Conservation (phyloP, 768 basidiomycete species). For the Suillus subalutaceus region DNA sequence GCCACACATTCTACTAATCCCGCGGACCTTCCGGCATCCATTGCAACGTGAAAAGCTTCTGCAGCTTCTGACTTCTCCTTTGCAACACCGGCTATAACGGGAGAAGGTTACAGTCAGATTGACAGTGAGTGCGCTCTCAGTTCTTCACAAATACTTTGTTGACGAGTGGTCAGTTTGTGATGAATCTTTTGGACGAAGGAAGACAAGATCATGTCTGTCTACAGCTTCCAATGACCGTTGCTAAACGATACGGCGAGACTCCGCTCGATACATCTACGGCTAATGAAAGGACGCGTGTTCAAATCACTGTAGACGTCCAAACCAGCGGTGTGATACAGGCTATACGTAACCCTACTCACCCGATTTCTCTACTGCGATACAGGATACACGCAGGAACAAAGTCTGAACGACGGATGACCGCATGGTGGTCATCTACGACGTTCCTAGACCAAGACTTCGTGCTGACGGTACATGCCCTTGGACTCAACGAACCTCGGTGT, state of each 20-base stretch:
- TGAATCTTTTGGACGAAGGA: constrained; percentile 57
- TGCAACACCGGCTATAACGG: constrained; percentile 45
- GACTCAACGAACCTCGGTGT: constrained; percentile 55
- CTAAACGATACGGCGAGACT: constrained; percentile 52
- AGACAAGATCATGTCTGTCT: constrained; percentile 51
- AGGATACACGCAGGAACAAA: constrained; percentile 34
- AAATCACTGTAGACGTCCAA: constrained; percentile 49
- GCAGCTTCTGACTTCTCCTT: constrained; percentile 50
- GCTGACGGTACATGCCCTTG: constrained; percentile 48
- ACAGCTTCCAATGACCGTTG: constrained; percentile 52
- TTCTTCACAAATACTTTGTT: not conserved
- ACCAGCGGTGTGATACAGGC: constrained; percentile 46
- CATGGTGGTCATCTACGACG: constrained; percentile 40
- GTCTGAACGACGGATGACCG: constrained; percentile 45
- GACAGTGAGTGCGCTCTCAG: constrained; percentile 38
- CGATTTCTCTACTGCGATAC: constrained; percentile 35
- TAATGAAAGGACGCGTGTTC: constrained; percentile 37
- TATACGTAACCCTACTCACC: constrained; percentile 49
- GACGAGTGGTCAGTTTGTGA: constrained; percentile 43
- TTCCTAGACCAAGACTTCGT: constrained; percentile 55
- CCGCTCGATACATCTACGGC: constrained; percentile 37
- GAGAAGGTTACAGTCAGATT: constrained; percentile 43
- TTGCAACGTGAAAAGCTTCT: constrained; percentile 43
- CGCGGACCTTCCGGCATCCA: constrained; percentile 41
- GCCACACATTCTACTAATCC: constrained; percentile 51